Base-by-base conservation (phyloP, 148 eudicot species). In the Polygonum maritimum region DNA sequence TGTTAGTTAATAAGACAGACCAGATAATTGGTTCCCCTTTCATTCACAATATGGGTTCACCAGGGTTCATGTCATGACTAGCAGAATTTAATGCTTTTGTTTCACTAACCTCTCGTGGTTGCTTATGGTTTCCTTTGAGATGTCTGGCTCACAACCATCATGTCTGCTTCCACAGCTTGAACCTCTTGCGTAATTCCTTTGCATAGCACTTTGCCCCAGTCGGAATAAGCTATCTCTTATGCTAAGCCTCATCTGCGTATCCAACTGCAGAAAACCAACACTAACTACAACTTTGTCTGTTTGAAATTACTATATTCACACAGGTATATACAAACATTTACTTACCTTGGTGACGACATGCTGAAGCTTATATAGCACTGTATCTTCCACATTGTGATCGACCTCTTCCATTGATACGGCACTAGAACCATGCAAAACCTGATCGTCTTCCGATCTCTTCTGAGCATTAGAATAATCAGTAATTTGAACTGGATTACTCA, bases 211-310 rank as follows among this genome's bases (percentile, higher is more conserved):
- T 63, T 85, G 87, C 76, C 92, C 96, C 81, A 93, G 78, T 36
- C 98, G 87, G 85, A 79, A 84, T 78, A 93, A 83, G 81, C 98
- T 93, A 78, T 91, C 98, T 76, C 96, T 80, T 40, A 93, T 88
- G 73, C 89, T 83, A 77, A 89, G 83, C 84, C 94, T 87, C 71
- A 80, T 76, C 48, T 67, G 77, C 74, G 77, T 80, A 83, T 89
- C 98, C 89, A 93, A 67, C 98, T 93, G 92, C 78, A 77, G 75
- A 72, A 71, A 72, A 72, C 54, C 75, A 72, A 41, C 49, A 45
- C 13, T 41, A 72, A 26, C 5, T 31, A 62, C 16, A 62, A 62
- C 22, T 54, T 54, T 49, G 2, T 54, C 60, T 19, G 39, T 35
- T 47, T 18, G 3, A 78, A 78, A 18, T 44, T 70, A 8, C 6